Conservation (phyloP, 495 filamentous ascomycete genomes). For the Bathelium albidoporum region DNA sequence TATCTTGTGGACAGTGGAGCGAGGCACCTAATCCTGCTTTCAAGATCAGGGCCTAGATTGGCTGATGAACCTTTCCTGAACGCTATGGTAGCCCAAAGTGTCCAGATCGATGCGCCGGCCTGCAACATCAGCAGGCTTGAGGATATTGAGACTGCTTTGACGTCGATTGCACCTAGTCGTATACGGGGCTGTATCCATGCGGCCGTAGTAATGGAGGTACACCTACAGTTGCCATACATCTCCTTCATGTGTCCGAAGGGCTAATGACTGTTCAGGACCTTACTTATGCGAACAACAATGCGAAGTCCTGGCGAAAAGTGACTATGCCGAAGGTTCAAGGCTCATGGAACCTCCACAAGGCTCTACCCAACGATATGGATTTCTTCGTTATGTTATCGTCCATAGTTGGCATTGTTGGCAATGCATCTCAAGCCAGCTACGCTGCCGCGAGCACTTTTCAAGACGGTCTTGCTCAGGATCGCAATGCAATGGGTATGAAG, state of each 20-base stretch:
- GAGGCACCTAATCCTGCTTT: slow-evolving; percentile 2
- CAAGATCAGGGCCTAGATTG: background rate
- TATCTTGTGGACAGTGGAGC: background rate
- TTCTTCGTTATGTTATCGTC: slow-evolving; percentile 15
- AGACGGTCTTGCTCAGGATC: slow-evolving; percentile 8
- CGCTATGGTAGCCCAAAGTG: background rate
- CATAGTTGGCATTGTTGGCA: slow-evolving; percentile 7
- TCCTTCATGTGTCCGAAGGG: background rate
- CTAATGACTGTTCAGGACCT: background rate
- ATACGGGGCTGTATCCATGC: slow-evolving; percentile 5
- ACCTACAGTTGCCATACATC: too few species aligned
- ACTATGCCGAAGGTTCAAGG: slow-evolving; percentile 8
- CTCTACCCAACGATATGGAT: slow-evolving; percentile 2
- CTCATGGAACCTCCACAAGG: slow-evolving; percentile 11
- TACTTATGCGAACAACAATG: background rate
- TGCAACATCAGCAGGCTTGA: background rate
- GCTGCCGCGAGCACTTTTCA: slow-evolving; percentile 9
- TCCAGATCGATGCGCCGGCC: background rate
- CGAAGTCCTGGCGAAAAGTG: background rate
- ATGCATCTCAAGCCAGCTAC: slow-evolving; percentile 12
- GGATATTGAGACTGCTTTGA: background rate
- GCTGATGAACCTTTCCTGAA: background rate
- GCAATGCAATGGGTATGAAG: slow-evolving; percentile 1
- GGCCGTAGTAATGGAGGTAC: slow-evolving; percentile 7
- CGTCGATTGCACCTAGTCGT: background rate